Conservation (phyloP, 495 filamentous ascomycete genomes). For the Sordaria brevicollis region DNA sequence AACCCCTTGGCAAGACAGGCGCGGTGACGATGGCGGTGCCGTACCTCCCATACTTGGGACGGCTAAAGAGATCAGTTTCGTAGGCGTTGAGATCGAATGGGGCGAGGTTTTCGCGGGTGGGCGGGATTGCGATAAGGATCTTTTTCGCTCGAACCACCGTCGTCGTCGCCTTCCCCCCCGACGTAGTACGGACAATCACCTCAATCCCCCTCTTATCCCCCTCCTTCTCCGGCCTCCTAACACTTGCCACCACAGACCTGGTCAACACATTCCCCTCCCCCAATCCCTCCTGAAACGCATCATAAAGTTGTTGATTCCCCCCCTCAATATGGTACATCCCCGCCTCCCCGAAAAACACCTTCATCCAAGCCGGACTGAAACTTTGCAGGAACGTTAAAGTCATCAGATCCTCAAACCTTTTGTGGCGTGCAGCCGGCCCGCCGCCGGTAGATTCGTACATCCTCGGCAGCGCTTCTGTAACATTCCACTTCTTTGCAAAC, state of each 20-base stretch:
- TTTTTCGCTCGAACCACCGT: constrained; percentile 23
- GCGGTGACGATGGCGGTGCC: constrained; percentile 23
- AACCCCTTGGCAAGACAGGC: not conserved
- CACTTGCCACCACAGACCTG: constrained; percentile 16
- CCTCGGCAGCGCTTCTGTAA: constrained; percentile 25
- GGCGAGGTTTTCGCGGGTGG: constrained; percentile 17
- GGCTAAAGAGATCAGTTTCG: constrained; percentile 20
- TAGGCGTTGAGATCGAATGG: constrained; percentile 22
- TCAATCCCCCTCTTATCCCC: constrained; percentile 15
- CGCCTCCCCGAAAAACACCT: constrained; percentile 10
- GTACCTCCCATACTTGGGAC: constrained; percentile 20
- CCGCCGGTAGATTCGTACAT: constrained; percentile 11
- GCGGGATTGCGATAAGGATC: constrained; percentile 28
- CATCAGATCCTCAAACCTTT: constrained; percentile 24
- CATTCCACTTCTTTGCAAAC: constrained; percentile 30
- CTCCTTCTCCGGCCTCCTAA: not conserved
- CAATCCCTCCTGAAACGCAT: constrained; percentile 18
- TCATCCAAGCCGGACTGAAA: constrained; percentile 25
- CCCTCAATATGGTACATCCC: constrained; percentile 15
- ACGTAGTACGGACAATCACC: constrained; percentile 18
- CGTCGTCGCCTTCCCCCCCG: constrained; percentile 10
- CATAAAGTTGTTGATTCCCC: constrained; percentile 28
- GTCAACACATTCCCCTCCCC: constrained; percentile 21
- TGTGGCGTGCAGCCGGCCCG: constrained; percentile 14
- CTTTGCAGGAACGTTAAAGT: constrained; percentile 26